phyloP scores from a whole-genome alignment of 495 filamentous ascomycete species.

The Aspergillus homomorphus region DNA sequence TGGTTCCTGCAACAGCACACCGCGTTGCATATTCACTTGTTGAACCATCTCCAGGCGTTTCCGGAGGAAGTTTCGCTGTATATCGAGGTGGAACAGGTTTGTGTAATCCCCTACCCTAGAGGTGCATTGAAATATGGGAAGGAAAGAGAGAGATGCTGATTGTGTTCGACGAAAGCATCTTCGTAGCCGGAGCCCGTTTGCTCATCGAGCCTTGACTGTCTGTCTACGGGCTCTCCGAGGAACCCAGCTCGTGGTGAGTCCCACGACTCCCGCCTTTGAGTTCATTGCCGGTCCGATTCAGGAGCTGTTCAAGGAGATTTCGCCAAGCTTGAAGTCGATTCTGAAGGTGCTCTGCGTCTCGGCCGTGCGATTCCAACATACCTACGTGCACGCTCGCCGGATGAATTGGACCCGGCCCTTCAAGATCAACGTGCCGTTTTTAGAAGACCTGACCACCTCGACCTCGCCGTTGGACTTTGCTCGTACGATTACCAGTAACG shows the following conservation, averaged over 20 bases:
- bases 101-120: no score
- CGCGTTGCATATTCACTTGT: slow-evolving; percentile 34
- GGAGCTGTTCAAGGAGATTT: slow-evolving; percentile 31
- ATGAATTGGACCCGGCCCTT: slow-evolving; percentile 38
- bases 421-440: slow-evolving; percentile 29
- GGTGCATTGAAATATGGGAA: no score
- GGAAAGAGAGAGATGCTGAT: not conserved
- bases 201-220: slow-evolving; percentile 33
- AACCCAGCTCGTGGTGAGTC: slow-evolving; percentile 11
- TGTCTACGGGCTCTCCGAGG: slow-evolving; percentile 27
- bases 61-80: slow-evolving; percentile 36
- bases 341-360: slow-evolving; percentile 39
- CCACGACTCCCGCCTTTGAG: slow-evolving; percentile 27
- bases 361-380: slow-evolving; percentile 32
- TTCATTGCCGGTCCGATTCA: slow-evolving; percentile 43
- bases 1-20: slow-evolving; percentile 46
- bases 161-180: slow-evolving; percentile 28
- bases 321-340: slow-evolving; percentile 29
- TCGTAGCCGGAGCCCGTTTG: slow-evolving; percentile 37
- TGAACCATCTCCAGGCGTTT: slow-evolving; percentile 33
- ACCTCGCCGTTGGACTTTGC: slow-evolving; percentile 34
- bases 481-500: slow-evolving; percentile 24
- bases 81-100: slow-evolving; percentile 37
- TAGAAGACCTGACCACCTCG: slow-evolving; percentile 33
- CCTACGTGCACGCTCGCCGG: slow-evolving; percentile 32